A percentile compares a stretch with the other conserved stretches of the same genome.
phyloP scores from a whole-genome alignment of 1,139 yeast species.

The Candida glucosophila region DNA sequence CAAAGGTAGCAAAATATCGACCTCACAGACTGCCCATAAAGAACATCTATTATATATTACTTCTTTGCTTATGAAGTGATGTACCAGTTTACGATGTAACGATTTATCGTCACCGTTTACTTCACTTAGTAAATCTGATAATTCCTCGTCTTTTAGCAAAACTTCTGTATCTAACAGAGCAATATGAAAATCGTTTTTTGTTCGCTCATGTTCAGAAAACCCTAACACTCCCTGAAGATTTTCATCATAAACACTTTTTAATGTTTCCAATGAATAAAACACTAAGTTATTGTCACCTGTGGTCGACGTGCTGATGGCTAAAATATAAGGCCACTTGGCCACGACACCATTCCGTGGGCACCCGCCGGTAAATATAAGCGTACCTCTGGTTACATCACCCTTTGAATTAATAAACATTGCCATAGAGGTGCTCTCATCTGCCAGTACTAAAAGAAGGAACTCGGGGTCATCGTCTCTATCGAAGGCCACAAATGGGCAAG shows the following conservation, averaged over 20 bases:
- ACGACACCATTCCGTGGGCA: conserved; percentile 28
- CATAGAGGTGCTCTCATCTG: conserved; percentile 45
- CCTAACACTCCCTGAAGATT: too few species aligned
- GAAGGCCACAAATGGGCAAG: background rate
- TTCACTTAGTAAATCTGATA: too few species aligned
- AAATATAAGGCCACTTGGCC: conserved; percentile 29
- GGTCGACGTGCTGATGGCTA: conserved; percentile 15
- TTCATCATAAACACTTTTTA: too few species aligned
- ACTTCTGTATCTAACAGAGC: too few species aligned
- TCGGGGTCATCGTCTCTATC: conserved; percentile 35
- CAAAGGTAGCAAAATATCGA: too few species aligned
- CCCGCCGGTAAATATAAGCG: conserved; percentile 57
- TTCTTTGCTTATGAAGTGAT: too few species aligned
- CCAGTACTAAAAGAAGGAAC: conserved; percentile 49
- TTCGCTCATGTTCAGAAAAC: too few species aligned
- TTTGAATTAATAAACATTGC: conserved; percentile 68
- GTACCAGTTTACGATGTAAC: too few species aligned
- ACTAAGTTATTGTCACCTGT: conserved; percentile 8
- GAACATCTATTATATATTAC: too few species aligned
- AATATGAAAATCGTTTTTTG: too few species aligned
- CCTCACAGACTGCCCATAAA: background rate
- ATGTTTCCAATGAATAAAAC: conserved; percentile 20
- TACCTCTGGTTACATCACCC: conserved; percentile 90
- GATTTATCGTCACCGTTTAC: too few species aligned
- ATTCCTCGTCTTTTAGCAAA: too few species aligned